Percentiles rank a stretch among this genome's conserved stretches.
These are phyloP conservation scores for Lithospermum erythrorhizon DNA, from an alignment of 257 asterid genomes.

Conservation along the genomic window DNA sequence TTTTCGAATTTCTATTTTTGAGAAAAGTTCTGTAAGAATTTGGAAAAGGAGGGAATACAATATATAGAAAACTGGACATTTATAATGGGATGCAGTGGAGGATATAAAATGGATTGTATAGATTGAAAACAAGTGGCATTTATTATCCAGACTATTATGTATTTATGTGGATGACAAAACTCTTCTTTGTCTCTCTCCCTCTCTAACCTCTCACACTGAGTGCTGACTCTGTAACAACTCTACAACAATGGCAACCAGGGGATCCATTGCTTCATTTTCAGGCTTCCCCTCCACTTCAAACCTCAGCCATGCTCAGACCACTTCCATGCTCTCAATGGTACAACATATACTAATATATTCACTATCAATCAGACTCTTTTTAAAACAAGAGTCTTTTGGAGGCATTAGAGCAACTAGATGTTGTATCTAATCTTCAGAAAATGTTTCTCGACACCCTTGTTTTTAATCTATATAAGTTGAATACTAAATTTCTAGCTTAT, in stretches of 20 bases:
- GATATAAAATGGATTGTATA: not conserved
- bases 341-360: not conserved
- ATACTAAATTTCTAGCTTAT: no score
- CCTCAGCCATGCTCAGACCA: conserved; percentile 14
- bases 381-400: no score
- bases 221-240: not conserved
- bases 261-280: conserved; percentile 18
- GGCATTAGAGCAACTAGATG: no score
- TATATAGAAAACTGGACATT: no score
- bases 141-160: conserved; percentile 18
- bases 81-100: no score
- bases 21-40: no score
- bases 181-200: conserved; percentile 4
- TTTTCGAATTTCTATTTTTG: no score
- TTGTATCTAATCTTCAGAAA: no score
- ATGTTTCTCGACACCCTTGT: no score
- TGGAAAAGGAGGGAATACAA: no score
- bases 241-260: conserved; percentile 22
- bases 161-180: conserved; percentile 32
- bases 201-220: not conserved
- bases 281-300: conserved; percentile 22
- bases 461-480: no score
- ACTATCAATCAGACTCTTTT: no score
- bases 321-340: conserved; percentile 13
- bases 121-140: conserved; percentile 22